Conservation (phyloP, 129 eudicot species). For the Centella asiatica region DNA sequence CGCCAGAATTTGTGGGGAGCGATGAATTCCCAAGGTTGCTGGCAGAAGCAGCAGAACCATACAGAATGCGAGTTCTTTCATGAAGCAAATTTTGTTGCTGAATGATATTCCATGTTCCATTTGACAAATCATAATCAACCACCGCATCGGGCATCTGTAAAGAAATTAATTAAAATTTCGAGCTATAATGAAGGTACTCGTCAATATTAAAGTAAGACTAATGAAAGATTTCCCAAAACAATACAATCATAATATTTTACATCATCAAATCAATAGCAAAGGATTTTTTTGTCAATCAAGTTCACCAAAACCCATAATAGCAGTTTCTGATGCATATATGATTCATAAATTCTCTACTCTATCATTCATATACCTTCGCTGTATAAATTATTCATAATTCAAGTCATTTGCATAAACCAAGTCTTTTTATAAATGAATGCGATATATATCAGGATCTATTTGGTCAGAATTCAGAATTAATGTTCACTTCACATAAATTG, state of each 20-base stretch:
- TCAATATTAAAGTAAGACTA: not conserved
- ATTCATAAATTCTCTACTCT: not conserved
- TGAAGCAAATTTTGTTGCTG: constrained; percentile 80
- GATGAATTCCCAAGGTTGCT: constrained; percentile 19
- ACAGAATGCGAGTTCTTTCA: constrained; percentile 66
- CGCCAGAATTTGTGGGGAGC: constrained; percentile 12
- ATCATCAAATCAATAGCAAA: not conserved
- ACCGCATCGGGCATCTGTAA: constrained; percentile 95
- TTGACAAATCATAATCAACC: constrained; percentile 74
- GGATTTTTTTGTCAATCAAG: too few species aligned
- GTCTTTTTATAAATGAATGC: not conserved
- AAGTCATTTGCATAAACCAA: not conserved
- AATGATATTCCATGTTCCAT: constrained; percentile 64
- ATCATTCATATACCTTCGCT: not conserved
- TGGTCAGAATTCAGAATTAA: not conserved
- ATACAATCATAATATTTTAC: not conserved
- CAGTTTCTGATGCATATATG: not conserved
- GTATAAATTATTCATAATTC: not conserved
- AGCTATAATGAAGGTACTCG: not conserved
- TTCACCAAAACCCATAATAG: too few species aligned
- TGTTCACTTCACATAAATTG: not conserved
- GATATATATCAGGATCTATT: not conserved
- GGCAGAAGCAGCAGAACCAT: constrained; percentile 53
- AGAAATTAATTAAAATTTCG: not conserved
- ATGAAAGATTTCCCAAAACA: constrained; percentile 1